Evolutionary conservation across 2,329 filamentous ascomycete species (phyloP), one percentile per base, ranked within the genome.

Genomic region (Knufia fluminis): DNA sequence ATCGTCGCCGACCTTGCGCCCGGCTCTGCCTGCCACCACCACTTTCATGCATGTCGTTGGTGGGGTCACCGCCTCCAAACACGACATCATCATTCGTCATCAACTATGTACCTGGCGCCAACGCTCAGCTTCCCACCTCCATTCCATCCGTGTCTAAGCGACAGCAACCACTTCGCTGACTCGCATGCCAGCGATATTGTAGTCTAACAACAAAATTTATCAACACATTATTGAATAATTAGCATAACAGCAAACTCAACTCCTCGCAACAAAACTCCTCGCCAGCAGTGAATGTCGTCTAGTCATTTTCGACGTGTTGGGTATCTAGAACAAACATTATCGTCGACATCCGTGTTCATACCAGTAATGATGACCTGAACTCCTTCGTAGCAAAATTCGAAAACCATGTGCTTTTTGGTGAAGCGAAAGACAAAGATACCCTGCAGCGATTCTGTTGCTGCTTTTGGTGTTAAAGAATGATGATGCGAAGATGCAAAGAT

Each of bases 281-380:
- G 42, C 42, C 42, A 45, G 23, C 42, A 45, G 28, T 45, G 42
- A 32, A 32, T 45, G 42, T 33, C 42, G 28, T 45, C 42, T 33
- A 45, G 28, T 45, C 42, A 32, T 45, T 32, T 26, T 28, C 40
- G 40, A 26, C 23, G 26, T 23, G 8, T 26, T 32, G 42, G 42
- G 42, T 45, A 45, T 45, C 42, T 45, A 45, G 28, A 16, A 45
- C 42, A 45, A 16, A 45, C 42, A 45, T 28, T 28, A 33, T 45
- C 28, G 22, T 28, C 12, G 42, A 32, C 42, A n/a, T 20, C 28
- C 24, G 17, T 28, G 8, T 28, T 17, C 42, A 8, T 22, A 32
- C 14, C 42, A 28, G 12, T 16, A 45, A 31, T 33, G 19, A 28
- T 32, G 14, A 28, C 28, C 16, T 20, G 14, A 33, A 33, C 42